A percentile compares a stretch with the other conserved stretches of the same genome.
Evolutionary conservation across 2,329 filamentous ascomycete genomes (phyloP).

Genomic region (Chaetomium olivaceum): DNA sequence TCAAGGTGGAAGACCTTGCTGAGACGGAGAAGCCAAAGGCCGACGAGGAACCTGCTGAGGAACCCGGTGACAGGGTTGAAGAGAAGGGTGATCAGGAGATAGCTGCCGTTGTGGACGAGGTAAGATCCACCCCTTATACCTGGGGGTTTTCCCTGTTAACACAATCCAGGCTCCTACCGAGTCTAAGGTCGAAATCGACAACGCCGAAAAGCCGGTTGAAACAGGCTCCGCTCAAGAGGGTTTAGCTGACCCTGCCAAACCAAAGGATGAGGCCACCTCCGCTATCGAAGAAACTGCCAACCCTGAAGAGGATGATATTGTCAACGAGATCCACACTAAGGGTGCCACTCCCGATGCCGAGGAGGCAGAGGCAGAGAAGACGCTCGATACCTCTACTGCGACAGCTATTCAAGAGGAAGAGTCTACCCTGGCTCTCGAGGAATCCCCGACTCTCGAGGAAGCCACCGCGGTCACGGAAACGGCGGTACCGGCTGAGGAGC

Average conservation of each 20-base stretch:
- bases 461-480: neutral
- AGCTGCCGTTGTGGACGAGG: neutral
- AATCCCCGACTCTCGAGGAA: neutral
- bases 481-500: constrained; percentile 15
- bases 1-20: neutral
- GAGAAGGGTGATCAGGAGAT: constrained; percentile 2
- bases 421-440: neutral
- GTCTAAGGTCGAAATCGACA: constrained; percentile 5
- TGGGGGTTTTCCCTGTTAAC: neutral
- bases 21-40: constrained; percentile 1
- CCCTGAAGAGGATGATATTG: neutral
- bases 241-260: neutral
- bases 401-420: neutral
- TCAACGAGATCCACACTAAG: neutral
- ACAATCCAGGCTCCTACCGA: constrained; percentile 3
- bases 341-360: neutral
- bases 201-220: neutral
- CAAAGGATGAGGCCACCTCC: constrained; percentile 7
- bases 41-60: neutral
- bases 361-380: neutral
- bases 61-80: neutral
- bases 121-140: neutral
- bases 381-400: neutral
- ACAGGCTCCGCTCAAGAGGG: neutral
- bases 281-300: neutral